These are phyloP conservation scores for Trametes hirsuta DNA, from an alignment of 1,284 basidiomycete species.

Conservation along the genomic window DNA sequence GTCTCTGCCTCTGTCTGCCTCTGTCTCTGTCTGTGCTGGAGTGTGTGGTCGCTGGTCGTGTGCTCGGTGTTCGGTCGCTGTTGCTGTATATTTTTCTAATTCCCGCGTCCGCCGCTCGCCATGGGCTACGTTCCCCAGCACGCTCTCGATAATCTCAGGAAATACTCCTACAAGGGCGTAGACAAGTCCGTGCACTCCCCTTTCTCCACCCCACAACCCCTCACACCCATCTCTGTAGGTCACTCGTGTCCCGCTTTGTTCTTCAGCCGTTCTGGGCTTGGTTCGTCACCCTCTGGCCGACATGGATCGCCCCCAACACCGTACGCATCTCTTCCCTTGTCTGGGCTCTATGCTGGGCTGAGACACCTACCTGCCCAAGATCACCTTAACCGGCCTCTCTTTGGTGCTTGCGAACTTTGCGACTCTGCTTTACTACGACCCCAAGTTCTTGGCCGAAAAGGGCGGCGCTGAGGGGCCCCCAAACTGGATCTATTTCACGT, in stretches of 20 bases:
- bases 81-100: conserved; percentile 4
- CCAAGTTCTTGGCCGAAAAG: conserved; percentile 69
- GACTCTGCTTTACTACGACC: conserved; percentile 84
- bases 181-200: conserved; percentile 58
- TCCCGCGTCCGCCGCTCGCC: not conserved
- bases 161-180: conserved; percentile 70
- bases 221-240: conserved; percentile 45
- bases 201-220: not conserved
- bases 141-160: conserved; percentile 65
- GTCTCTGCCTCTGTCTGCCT: not conserved
- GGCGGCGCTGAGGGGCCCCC: conserved; percentile 69
- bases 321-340: conserved; percentile 48
- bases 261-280: conserved; percentile 94
- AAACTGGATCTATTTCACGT: conserved; percentile 88
- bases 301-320: conserved; percentile 88
- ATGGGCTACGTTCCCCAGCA: conserved; percentile 59
- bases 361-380: conserved; percentile 46
- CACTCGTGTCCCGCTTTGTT: conserved; percentile 77
- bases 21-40: conserved; percentile 1
- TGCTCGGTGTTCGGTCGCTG: not conserved
- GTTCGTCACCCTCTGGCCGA: conserved; percentile 92
- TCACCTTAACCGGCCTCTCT: conserved; percentile 80
- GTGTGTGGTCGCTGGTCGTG: conserved; percentile 4
- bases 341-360: not conserved
- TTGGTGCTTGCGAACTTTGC: conserved; percentile 87